Conservation (phyloP, 768 basidiomycete genomes). For the Wakefieldia striispora region DNA sequence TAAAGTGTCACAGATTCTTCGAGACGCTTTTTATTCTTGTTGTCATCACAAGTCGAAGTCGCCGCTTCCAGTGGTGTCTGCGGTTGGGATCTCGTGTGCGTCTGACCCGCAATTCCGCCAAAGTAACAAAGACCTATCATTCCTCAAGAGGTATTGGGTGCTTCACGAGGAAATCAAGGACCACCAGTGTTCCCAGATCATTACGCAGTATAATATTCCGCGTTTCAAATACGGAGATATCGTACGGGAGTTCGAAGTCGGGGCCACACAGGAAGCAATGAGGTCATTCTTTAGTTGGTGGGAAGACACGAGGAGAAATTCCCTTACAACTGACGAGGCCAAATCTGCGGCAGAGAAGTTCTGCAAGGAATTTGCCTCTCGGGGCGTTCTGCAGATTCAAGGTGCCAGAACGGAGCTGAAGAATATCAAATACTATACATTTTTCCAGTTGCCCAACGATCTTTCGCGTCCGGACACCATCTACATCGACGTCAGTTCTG, state of each 20-base stretch:
- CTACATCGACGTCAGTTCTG: constrained; percentile 59
- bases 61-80: constrained; percentile 14
- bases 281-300: constrained; percentile 13
- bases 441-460: constrained; percentile 64
- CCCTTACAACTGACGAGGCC: not conserved
- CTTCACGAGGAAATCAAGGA: constrained; percentile 3
- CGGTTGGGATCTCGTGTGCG: constrained; percentile 2
- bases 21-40: constrained; percentile 15
- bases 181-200: constrained; percentile 4
- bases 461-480: constrained; percentile 76
- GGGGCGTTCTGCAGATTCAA: not conserved
- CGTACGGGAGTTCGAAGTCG: constrained; percentile 8
- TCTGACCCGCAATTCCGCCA: constrained; percentile 6
- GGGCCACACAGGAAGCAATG: constrained; percentile 8
- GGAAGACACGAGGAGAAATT: not conserved
- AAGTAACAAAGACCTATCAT: not conserved
- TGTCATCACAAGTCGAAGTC: not conserved
- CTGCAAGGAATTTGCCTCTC: constrained; percentile 48
- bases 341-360: not conserved
- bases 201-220: constrained; percentile 8
- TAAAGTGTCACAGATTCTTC: constrained; percentile 10
- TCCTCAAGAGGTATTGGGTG: constrained; percentile 4
- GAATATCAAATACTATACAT: constrained; percentile 52
- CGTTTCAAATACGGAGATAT: constrained; percentile 2
- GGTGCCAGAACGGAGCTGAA: constrained; percentile 39